These are phyloP conservation scores for Mycena amicta DNA, from an alignment of 768 basidiomycete genomes.

Conservation along the genomic window DNA sequence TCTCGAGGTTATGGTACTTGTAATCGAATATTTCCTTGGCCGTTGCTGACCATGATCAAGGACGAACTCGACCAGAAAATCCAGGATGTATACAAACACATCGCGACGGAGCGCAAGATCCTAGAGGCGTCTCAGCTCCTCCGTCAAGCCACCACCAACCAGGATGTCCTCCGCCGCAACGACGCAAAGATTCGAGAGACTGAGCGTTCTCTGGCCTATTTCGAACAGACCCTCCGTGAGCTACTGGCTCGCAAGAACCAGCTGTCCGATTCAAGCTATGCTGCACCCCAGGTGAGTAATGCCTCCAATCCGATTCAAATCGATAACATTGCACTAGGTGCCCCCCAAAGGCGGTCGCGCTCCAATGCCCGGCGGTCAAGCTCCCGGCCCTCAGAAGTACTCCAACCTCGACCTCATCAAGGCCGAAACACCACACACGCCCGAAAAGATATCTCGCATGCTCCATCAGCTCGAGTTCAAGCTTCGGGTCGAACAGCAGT, in stretches of 20 bases:
- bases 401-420: conserved; percentile 93
- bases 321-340: conserved; percentile 38
- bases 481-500: conserved; percentile 96
- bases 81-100: conserved; percentile 85
- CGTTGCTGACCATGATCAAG: conserved; percentile 31
- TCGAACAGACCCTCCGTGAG: conserved; percentile 82
- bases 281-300: conserved; percentile 44
- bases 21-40: conserved; percentile 10
- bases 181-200: conserved; percentile 88
- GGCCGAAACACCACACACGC: conserved; percentile 94
- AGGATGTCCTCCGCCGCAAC: conserved; percentile 79
- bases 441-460: conserved; percentile 96
- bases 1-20: conserved; percentile 22
- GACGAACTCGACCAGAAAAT: conserved; percentile 91
- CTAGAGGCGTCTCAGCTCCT: conserved; percentile 81
- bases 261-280: conserved; percentile 57
- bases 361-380: conserved; percentile 30
- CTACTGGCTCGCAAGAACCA: conserved; percentile 77
- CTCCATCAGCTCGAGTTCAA: conserved; percentile 99
- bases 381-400: conserved; percentile 49
- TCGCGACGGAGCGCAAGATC: conserved; percentile 91
- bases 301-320: conserved; percentile 26
- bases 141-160: conserved; percentile 81
- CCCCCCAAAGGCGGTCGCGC: conserved; percentile 49
- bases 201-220: conserved; percentile 81